A percentile compares a stretch with the other conserved stretches of the same genome.
Conservation (phyloP, 2,329 filamentous ascomycete genomes). For the Amylocarpus encephaloides region DNA sequence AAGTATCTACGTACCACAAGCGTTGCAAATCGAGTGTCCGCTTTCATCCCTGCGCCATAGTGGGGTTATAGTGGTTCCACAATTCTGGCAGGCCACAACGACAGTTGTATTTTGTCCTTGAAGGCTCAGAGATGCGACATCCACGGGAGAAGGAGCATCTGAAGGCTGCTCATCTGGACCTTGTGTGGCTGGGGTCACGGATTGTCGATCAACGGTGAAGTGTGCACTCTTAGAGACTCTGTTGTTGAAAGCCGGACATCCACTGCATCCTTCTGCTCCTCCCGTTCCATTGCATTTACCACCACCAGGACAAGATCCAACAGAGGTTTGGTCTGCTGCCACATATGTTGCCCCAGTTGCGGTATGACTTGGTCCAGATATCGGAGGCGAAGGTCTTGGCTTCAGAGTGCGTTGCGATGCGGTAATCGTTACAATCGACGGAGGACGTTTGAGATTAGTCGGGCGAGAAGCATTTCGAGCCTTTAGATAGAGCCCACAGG, state of each 20-base stretch:
- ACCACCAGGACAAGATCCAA: constrained; percentile 91
- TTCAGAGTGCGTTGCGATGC: constrained; percentile 24
- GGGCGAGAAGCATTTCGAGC: constrained; percentile 87
- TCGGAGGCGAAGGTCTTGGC: constrained; percentile 26
- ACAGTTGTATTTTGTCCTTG: constrained; percentile 46
- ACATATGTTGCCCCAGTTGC: constrained; percentile 61
- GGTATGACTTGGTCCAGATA: constrained; percentile 32
- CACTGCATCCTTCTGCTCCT: constrained; percentile 88
- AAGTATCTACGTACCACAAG: constrained; percentile 66
- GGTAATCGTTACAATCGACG: constrained; percentile 38
- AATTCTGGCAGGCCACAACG: constrained; percentile 93
- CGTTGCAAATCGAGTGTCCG: constrained; percentile 97
- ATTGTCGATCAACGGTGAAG: constrained; percentile 44
- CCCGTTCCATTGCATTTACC: constrained; percentile 95
- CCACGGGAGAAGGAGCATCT: constrained; percentile 38
- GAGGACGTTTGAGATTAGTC: constrained; percentile 78
- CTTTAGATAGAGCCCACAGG: constrained; percentile 91
- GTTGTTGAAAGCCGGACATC: constrained; percentile 97
- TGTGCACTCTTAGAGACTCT: constrained; percentile 82
- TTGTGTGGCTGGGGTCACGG: constrained; percentile 19
- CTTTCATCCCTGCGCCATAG: constrained; percentile 91
- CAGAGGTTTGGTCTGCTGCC: constrained; percentile 64
- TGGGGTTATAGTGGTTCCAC: constrained; percentile 91
- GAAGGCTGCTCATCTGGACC: constrained; percentile 23
- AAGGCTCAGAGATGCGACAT: constrained; percentile 42